Evolutionary conservation across 176 grass and related monocot genomes (phyloP).

Genomic region (Triticum timopheevii): DNA sequence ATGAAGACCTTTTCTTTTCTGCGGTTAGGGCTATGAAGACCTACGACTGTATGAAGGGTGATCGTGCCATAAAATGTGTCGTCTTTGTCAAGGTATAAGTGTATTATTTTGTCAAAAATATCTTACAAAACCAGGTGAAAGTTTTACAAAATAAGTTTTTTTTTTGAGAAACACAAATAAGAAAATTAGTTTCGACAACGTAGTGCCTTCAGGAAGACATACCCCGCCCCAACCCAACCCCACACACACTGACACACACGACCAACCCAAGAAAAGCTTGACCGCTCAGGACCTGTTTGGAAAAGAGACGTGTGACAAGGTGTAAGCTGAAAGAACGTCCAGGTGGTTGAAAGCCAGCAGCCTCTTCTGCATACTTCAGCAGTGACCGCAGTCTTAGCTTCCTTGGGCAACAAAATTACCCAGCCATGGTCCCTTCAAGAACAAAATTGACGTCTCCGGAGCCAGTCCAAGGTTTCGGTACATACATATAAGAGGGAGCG

Average conservation of each 20-base stretch:
- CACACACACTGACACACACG: too few species aligned
- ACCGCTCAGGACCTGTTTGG: neutral
- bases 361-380: constrained; percentile 16
- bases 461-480: constrained; percentile 26
- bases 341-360: neutral
- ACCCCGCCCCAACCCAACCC: neutral
- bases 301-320: constrained; percentile 21
- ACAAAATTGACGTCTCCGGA: constrained; percentile 11
- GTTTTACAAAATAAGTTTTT: too few species aligned
- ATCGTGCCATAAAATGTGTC: too few species aligned
- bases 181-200: neutral
- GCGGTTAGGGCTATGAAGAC: neutral
- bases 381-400: neutral
- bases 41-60: too few species aligned
- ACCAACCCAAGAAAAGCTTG: neutral
- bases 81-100: neutral
- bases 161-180: neutral
- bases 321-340: constrained; percentile 21
- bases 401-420: constrained; percentile 27
- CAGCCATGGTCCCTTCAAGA: neutral
- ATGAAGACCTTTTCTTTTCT: neutral
- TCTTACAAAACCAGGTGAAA: too few species aligned
- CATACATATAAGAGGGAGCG: constrained; percentile 47
- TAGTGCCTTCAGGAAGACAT: neutral
- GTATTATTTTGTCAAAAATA: neutral